Percentiles rank a stretch among this genome's conserved stretches.
These are phyloP conservation scores for Ophiocordyceps polyrhachis-furcata DNA, from an alignment of 2,329 filamentous ascomycete species.

Conservation along the genomic window DNA sequence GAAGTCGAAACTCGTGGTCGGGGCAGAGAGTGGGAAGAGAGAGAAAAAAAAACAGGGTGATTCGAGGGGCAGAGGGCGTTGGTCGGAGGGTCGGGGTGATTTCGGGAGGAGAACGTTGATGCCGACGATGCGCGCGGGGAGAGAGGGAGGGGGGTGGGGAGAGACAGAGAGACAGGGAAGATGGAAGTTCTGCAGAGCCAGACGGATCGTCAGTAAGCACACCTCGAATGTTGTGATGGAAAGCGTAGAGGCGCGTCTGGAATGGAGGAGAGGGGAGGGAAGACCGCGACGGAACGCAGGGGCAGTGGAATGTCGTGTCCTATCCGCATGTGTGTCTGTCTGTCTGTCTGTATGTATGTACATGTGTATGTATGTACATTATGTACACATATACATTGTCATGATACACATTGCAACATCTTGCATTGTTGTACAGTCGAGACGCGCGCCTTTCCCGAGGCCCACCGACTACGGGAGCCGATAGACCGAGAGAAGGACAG, in stretches of 20 bases:
- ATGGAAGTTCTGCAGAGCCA: not conserved
- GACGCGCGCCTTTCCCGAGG: not conserved
- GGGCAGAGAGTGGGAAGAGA: not conserved
- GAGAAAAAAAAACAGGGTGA: not conserved
- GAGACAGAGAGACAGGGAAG: not conserved
- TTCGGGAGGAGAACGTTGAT: not conserved
- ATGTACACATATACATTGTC: too few relatives aligned
- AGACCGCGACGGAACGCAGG: conserved; percentile 4
- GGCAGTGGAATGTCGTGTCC: conserved; percentile 1
- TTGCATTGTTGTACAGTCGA: not conserved
- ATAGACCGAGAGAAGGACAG: not conserved
- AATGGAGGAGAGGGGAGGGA: conserved; percentile 5
- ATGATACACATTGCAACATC: too few relatives aligned
- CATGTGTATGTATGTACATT: not conserved
- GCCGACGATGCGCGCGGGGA: not conserved
- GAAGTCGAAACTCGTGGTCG: not conserved
- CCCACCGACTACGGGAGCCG: not conserved
- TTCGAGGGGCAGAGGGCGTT: not conserved
- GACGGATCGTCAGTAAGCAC: not conserved
- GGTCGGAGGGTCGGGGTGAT: not conserved
- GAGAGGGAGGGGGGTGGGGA: too few relatives aligned
- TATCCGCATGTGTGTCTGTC: not conserved
- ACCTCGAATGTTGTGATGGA: conserved; percentile 6
- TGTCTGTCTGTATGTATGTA: not conserved
- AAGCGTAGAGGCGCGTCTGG: conserved; percentile 5